A percentile compares a stretch with the other conserved stretches of the same genome.
phyloP scores from a whole-genome alignment of 225 moss, liverwort and hornwort species.

The Neckera pumila region DNA sequence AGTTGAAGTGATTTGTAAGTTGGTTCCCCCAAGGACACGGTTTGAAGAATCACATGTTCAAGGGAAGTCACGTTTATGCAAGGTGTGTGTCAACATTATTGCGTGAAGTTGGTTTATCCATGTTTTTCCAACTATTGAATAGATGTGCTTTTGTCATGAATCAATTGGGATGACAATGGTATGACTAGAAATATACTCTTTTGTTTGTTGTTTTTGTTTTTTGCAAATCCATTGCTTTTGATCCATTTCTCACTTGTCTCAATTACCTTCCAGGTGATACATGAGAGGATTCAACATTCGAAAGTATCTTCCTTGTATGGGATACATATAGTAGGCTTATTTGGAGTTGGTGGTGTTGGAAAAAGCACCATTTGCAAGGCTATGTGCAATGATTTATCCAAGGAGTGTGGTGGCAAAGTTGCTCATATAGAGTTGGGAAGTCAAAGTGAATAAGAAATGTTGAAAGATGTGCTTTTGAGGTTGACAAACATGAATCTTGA shows the following conservation, averaged over 20 bases:
- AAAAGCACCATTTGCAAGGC: background rate
- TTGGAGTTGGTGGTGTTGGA: background rate
- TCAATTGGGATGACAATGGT: background rate
- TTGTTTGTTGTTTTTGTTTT: background rate
- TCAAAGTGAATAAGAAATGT: background rate
- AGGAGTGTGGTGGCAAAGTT: background rate
- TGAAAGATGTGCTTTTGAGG: background rate
- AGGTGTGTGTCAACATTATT: too few species aligned
- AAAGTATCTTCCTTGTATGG: background rate
- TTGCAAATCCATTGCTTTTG: background rate
- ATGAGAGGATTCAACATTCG: background rate
- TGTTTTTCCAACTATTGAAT: too few species aligned
- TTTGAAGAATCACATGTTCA: too few species aligned
- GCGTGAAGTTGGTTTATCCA: too few species aligned
- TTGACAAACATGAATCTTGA: background rate
- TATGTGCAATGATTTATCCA: background rate
- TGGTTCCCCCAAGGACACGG: too few species aligned
- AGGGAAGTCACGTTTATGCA: too few species aligned
- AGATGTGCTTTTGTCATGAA: too few species aligned
- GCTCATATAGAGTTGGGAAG: background rate
- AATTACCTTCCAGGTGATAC: background rate
- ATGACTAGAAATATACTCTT: background rate
- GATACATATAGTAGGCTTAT: background rate
- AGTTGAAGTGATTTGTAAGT: too few species aligned
- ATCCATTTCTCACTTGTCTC: background rate